phyloP scores from a whole-genome alignment of 495 filamentous ascomycete genomes.

The Xylaria longipes region DNA sequence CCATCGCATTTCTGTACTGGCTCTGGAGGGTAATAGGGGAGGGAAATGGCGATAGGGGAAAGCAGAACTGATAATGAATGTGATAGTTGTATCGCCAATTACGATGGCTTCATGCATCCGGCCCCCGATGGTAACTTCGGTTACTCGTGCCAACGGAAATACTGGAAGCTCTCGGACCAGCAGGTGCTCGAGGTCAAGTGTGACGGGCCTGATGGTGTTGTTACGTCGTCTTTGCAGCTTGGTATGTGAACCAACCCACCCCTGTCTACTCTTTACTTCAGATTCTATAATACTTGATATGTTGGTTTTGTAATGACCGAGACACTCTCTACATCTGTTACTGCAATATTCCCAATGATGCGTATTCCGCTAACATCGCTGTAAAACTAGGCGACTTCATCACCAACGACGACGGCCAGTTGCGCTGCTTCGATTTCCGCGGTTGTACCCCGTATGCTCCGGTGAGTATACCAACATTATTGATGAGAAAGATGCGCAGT shows the following conservation, averaged over 20 bases:
- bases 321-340: too few relatives aligned
- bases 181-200: background rate
- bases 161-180: background rate
- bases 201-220: background rate
- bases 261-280: background rate
- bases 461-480: too few relatives aligned
- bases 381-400: background rate
- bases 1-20: background rate
- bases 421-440: conserved; percentile 3
- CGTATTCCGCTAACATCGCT: too few relatives aligned
- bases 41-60: background rate
- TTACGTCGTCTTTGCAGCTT: background rate
- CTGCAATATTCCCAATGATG: too few relatives aligned
- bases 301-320: too few relatives aligned
- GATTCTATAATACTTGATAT: too few relatives aligned
- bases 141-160: background rate
- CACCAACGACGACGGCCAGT: conserved; percentile 4
- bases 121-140: background rate
- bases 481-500: too few relatives aligned
- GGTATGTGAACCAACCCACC: background rate
- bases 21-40: too few relatives aligned
- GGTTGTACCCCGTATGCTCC: background rate
- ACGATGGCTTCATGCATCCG: background rate
- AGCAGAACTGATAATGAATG: background rate
- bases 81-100: conserved; percentile 10